These are phyloP conservation scores for Dichotomocladium elegans DNA, from an alignment of 371 early-diverging fungal species.

Conservation along the genomic window DNA sequence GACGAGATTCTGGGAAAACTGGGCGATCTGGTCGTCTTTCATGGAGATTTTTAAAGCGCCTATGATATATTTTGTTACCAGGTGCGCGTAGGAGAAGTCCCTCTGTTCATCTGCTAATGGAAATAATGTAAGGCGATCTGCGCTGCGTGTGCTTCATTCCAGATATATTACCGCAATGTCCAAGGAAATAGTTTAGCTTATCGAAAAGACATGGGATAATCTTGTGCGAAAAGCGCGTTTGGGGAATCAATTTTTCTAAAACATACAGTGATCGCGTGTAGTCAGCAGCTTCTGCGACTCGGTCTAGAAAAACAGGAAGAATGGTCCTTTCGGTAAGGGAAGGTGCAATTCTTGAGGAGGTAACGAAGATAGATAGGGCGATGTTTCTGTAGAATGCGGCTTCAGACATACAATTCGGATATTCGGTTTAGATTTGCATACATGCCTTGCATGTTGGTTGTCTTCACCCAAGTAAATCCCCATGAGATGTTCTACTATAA, in stretches of 20 bases:
- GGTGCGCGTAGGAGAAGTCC: too few relatives aligned
- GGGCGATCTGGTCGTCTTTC: not conserved
- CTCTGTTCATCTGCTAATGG: too few relatives aligned
- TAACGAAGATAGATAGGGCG: not conserved
- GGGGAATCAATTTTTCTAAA: not conserved
- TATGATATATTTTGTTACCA: too few relatives aligned
- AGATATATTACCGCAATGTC: not conserved
- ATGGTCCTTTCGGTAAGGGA: not conserved
- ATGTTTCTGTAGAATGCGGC: not conserved
- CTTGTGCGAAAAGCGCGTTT: not conserved
- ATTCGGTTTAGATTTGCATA: not conserved
- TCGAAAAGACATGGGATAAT: not conserved
- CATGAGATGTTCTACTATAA: not conserved
- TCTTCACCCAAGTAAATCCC: not conserved
- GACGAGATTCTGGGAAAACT: not conserved
- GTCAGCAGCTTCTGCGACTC: not conserved
- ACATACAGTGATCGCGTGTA: not conserved
- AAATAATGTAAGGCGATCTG: too few relatives aligned
- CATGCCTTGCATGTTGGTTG: not conserved
- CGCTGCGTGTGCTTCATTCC: constrained; percentile 36
- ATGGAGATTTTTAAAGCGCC: constrained; percentile 53
- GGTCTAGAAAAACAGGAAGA: not conserved
- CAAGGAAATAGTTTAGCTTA: not conserved
- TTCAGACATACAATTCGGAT: not conserved
- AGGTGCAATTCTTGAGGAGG: not conserved